Conservation (phyloP, 441 rosid species). For the Populus hybrid region DNA sequence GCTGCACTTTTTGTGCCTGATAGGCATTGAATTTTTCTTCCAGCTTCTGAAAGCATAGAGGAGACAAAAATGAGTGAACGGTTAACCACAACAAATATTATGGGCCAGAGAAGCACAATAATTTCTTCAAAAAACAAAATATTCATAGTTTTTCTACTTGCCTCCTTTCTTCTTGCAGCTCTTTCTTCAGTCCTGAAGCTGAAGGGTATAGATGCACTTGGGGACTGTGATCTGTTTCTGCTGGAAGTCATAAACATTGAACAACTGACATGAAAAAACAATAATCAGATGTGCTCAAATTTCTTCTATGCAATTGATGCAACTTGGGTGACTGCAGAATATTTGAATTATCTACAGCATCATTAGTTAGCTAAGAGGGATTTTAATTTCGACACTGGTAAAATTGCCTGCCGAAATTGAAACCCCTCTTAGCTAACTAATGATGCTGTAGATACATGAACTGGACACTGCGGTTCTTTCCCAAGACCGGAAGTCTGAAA, state of each 20-base stretch:
- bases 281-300: conserved; percentile 14
- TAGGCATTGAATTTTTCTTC: conserved; percentile 77
- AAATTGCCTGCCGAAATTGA: neutral
- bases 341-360: no score
- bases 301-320: neutral
- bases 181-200: conserved; percentile 75
- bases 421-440: neutral
- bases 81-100: neutral
- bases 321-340: neutral
- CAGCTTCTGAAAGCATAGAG: conserved; percentile 50
- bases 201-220: conserved; percentile 65
- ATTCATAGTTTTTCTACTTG: conserved; percentile 19
- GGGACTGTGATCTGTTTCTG: conserved; percentile 58
- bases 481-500: neutral
- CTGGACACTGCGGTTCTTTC: neutral
- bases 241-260: conserved; percentile 58
- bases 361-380: no score
- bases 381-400: neutral
- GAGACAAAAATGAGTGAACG: neutral
- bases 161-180: conserved; percentile 77
- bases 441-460: neutral
- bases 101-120: neutral
- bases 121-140: neutral
- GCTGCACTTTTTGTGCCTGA: conserved; percentile 42
- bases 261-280: conserved; percentile 38